Percentiles rank a stretch among this genome's conserved stretches.
Evolutionary conservation across 164 flowering plant species (phyloP).

Genomic region (Santalum album): DNA sequence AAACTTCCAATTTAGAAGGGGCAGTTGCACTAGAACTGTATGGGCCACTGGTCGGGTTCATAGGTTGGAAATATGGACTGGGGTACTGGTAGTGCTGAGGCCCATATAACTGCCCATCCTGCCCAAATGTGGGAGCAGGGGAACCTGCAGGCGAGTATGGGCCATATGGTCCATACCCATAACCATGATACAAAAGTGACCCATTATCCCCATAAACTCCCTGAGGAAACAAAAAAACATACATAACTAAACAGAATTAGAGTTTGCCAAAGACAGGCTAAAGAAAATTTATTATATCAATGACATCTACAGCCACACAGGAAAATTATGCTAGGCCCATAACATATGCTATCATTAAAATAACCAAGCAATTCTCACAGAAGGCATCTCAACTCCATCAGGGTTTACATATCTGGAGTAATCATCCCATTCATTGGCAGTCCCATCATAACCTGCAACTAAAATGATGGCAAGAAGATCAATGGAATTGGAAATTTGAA

Average conservation of each 20-base stretch:
- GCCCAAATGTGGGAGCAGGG: constrained; percentile 51
- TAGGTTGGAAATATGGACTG: constrained; percentile 45
- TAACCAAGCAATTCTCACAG: constrained; percentile 25
- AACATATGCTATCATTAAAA: neutral
- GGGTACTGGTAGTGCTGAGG: constrained; percentile 80
- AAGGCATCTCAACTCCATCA: constrained; percentile 60
- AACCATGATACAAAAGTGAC: constrained; percentile 57
- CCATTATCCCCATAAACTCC: constrained; percentile 66
- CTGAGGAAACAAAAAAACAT: constrained; percentile 16
- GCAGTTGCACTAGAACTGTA: constrained; percentile 25
- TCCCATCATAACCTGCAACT: constrained; percentile 48
- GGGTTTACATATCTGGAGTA: constrained; percentile 38
- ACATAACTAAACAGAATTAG: neutral
- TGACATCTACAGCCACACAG: too few species aligned
- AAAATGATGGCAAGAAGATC: neutral
- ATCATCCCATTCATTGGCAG: constrained; percentile 56
- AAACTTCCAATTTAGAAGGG: constrained; percentile 28
- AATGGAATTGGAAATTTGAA: neutral
- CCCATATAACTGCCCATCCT: constrained; percentile 74
- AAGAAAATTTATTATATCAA: too few species aligned
- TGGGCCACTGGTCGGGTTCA: constrained; percentile 33
- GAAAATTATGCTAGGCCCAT: too few species aligned
- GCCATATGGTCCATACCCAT: constrained; percentile 66
- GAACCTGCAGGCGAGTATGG: constrained; percentile 53
- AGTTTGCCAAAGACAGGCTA: too few species aligned